Evolutionary conservation across 805 yeast species (phyloP).

Genomic region (Teunomyces lycoperdinae): DNA sequence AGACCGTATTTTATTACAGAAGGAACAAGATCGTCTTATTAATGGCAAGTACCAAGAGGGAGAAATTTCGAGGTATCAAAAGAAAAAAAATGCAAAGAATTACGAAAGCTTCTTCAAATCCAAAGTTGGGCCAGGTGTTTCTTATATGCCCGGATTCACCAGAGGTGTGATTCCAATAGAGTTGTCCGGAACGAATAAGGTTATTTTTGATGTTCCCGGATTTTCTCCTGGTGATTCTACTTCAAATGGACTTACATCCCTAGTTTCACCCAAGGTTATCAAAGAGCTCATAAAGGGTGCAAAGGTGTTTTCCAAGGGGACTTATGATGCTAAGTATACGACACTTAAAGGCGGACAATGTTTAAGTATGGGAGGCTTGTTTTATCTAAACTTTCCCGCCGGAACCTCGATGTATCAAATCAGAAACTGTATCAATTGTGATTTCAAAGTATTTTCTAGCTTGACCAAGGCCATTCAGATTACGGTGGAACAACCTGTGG

Average conservation of each 20-base stretch:
- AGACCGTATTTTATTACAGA: conserved; percentile 12
- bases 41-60: conserved; percentile 8
- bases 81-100: conserved; percentile 6
- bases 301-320: conserved; percentile 27
- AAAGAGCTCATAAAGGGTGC: conserved; percentile 29
- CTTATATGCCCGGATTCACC: conserved; percentile 70
- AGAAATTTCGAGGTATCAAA: conserved; percentile 6
- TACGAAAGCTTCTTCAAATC: conserved; percentile 19
- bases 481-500: conserved; percentile 24
- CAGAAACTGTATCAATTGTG: conserved; percentile 43
- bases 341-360: conserved; percentile 45
- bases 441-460: conserved; percentile 30
- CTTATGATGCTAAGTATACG: conserved; percentile 26
- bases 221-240: conserved; percentile 16
- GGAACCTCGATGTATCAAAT: conserved; percentile 45
- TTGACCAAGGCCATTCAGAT: conserved; percentile 28
- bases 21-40: conserved; percentile 15
- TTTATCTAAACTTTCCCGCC: conserved; percentile 55
- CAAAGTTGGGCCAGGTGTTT: conserved; percentile 44
- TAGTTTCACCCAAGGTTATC: conserved; percentile 20
- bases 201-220: conserved; percentile 49
- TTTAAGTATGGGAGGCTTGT: conserved; percentile 58
- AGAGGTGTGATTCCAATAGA: conserved; percentile 42
- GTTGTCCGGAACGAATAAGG: conserved; percentile 24
- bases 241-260: conserved; percentile 24